Base-by-base conservation (phyloP, 1,139 yeast species). In the Nematodospora anomalae region DNA sequence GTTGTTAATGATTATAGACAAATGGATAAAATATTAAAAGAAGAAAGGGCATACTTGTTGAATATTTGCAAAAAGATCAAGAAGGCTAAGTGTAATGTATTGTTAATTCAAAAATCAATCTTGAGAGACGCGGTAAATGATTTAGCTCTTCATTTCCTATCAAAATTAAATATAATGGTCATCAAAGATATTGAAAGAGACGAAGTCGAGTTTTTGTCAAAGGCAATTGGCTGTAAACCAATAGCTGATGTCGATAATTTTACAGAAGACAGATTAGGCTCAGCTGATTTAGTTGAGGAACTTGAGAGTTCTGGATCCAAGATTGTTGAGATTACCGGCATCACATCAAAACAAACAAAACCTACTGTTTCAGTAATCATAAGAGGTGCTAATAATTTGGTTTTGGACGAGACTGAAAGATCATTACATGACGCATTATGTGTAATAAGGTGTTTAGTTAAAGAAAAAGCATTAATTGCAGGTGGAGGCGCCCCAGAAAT, bases 401-500 rank as follows among this genome's bases (percentile, higher is more conserved):
- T 92, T 37, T 71, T 92, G 44, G 98, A 92, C 60, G 98, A 92
- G 67, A 81, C 97, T 30, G 99, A 94, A 61, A 83, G 98, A 62
- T 89, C 97, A 4, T 71, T 92, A 50, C 99, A 92, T 57, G 98
- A 92, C 63, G 97, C 98, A 1, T 75, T 92, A 42, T 92, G 99
- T 74, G 99, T 94, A 18, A 78, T 94, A 40, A 82, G 97, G 60
- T 92, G 98, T 69, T 71, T 92, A 40, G 97, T 94, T 28, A 90
- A 92, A 61, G 92, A 89, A 63, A 85, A 80, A 58, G 97, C 96
- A 2, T 72, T 92, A 55, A 88, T 92, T 64, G 97, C 97, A 10
- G 99, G 99, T 52, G 98, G 99, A 48, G 98, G 98, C 50, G 97
- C 98, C 4, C 96, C 98, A 32, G 99, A 92, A 67, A 80, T 92